A percentile compares a stretch with the other conserved stretches of the same genome.
Conservation (phyloP, 306 rosid genomes). For the Senna tora region DNA sequence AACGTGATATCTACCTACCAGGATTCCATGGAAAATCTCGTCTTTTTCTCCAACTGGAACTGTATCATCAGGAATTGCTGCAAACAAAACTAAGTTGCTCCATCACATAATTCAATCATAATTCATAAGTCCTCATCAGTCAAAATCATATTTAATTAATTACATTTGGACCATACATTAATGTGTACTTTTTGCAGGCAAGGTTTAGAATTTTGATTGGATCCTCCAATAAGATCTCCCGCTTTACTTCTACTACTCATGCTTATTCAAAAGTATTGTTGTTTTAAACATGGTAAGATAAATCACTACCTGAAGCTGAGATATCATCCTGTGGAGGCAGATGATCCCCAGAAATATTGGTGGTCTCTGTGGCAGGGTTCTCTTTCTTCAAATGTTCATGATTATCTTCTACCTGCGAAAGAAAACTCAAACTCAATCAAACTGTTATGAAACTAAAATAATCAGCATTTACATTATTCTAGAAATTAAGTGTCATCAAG, state of each 20-base stretch:
- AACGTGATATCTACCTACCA: slow-evolving; percentile 48
- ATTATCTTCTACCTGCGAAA: slow-evolving; percentile 53
- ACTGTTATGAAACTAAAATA: slow-evolving; percentile 24
- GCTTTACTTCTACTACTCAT: too few species aligned
- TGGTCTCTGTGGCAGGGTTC: slow-evolving; percentile 40
- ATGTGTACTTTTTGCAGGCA: neutral
- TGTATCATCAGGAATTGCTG: slow-evolving; percentile 47
- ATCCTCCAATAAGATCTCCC: too few species aligned
- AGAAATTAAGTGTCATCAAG: neutral
- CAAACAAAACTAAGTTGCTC: slow-evolving; percentile 43
- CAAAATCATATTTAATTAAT: slow-evolving; percentile 23
- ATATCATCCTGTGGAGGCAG: slow-evolving; percentile 44
- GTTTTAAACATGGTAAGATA: too few species aligned
- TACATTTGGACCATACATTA: neutral
- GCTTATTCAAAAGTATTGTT: too few species aligned
- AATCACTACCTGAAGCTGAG: slow-evolving; percentile 60
- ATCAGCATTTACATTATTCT: neutral
- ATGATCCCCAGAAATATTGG: slow-evolving; percentile 32
- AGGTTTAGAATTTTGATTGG: slow-evolving; percentile 19
- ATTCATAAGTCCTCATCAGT: neutral
- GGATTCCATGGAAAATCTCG: slow-evolving; percentile 60
- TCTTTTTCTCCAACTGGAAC: slow-evolving; percentile 52
- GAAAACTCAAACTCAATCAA: slow-evolving; percentile 32
- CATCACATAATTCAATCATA: slow-evolving; percentile 23
- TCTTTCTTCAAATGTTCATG: slow-evolving; percentile 43